These are phyloP conservation scores for Pachysandra terminalis DNA, from an alignment of 164 flowering plant genomes.

Conservation along the genomic window DNA sequence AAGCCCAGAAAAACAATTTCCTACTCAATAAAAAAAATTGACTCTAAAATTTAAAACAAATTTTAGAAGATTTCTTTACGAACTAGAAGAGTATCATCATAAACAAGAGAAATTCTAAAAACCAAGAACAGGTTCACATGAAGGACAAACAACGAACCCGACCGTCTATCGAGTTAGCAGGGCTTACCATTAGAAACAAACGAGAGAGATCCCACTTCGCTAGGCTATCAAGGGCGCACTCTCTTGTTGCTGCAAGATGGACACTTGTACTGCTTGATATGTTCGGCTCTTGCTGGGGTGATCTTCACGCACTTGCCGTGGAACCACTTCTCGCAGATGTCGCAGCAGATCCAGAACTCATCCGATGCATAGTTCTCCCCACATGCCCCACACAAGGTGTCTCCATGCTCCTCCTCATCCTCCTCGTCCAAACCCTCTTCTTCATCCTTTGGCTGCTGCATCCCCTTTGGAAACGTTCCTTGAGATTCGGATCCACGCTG, in stretches of 20 bases:
- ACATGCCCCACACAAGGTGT: conserved; percentile 84
- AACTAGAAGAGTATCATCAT: conserved; percentile 12
- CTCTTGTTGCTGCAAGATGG: conserved; percentile 87
- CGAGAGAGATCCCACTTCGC: conserved; percentile 12
- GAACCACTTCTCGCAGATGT: conserved; percentile 84
- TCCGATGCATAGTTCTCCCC: conserved; percentile 79
- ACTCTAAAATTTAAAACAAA: too few relatives aligned
- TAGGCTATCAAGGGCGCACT: conserved; percentile 39
- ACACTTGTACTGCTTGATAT: conserved; percentile 96
- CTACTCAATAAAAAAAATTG: too few relatives aligned
- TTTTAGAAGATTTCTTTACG: neutral
- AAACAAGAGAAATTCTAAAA: conserved; percentile 7
- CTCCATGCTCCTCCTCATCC: conserved; percentile 81
- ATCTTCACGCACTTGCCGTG: conserved; percentile 93
- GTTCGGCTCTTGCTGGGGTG: conserved; percentile 83
- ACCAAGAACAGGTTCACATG: conserved; percentile 14
- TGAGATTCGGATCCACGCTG: conserved; percentile 46
- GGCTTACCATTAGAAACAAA: conserved; percentile 3
- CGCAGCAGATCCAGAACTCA: conserved; percentile 96
- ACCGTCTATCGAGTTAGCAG: conserved; percentile 22
- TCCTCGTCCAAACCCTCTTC: conserved; percentile 64
- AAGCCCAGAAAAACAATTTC: too few relatives aligned
- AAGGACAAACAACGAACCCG: conserved; percentile 13
- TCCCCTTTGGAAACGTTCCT: conserved; percentile 38
- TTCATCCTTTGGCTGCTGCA: conserved; percentile 42